These are phyloP conservation scores for Fusarium floridanum DNA, from an alignment of 2,329 filamentous ascomycete species.

Conservation along the genomic window DNA sequence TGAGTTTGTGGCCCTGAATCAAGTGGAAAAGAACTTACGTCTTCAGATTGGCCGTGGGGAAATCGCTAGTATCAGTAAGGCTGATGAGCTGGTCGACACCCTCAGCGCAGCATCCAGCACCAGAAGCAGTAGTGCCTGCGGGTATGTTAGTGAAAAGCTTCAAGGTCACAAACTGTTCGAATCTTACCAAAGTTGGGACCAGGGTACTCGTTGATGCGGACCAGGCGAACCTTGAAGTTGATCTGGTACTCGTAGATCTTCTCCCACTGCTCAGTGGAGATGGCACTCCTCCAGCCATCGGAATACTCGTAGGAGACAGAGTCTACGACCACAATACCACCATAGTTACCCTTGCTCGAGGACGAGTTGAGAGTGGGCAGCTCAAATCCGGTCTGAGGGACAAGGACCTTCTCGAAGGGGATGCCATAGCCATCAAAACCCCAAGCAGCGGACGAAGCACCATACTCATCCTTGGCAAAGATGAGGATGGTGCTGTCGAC, in stretches of 20 bases:
- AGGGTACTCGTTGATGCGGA: constrained; percentile 36
- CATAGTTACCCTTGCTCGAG: constrained; percentile 20
- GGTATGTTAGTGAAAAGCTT: background rate
- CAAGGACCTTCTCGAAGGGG: constrained; percentile 23
- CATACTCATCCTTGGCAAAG: constrained; percentile 7
- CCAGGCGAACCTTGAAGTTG: constrained; percentile 29
- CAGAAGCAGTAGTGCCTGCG: background rate
- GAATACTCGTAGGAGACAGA: constrained; percentile 29
- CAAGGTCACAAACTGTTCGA: background rate
- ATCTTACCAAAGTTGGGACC: constrained; percentile 24
- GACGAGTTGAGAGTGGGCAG: constrained; percentile 27
- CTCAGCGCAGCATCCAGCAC: background rate
- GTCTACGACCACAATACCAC: constrained; percentile 27
- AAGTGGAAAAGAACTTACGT: background rate
- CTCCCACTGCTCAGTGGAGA: constrained; percentile 28
- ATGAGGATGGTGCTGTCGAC: background rate
- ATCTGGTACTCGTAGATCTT: constrained; percentile 26
- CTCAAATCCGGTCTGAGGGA: constrained; percentile 13
- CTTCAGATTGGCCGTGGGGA: constrained; percentile 34
- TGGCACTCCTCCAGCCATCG: constrained; percentile 26
- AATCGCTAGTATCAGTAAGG: constrained; percentile 24
- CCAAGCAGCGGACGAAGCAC: background rate
- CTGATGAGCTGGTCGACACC: constrained; percentile 23
- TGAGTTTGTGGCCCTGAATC: background rate
- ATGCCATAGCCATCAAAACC: constrained; percentile 36